Conservation (phyloP, 306 rosid species). For the Oemleria cerasiformis region DNA sequence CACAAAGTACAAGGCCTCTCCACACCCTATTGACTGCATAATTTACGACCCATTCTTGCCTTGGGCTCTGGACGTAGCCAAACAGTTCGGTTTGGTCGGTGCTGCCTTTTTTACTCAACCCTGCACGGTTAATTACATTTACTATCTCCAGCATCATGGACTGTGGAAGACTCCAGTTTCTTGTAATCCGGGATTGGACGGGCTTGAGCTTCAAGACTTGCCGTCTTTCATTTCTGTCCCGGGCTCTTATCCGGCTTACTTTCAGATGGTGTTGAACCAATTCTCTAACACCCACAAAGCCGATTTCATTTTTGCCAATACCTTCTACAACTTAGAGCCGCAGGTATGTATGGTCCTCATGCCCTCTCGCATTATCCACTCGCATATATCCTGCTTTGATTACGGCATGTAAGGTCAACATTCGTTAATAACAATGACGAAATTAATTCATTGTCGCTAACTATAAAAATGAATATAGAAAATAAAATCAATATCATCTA, state of each 20-base stretch:
- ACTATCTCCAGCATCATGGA: constrained; percentile 39
- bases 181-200: constrained; percentile 40
- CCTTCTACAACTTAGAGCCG: constrained; percentile 56
- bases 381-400: too few species aligned
- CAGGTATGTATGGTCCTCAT: constrained; percentile 29
- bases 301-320: constrained; percentile 52
- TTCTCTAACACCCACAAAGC: constrained; percentile 44
- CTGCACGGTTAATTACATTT: constrained; percentile 44
- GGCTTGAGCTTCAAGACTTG: constrained; percentile 43
- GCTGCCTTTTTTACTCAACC: constrained; percentile 60
- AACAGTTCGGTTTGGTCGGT: constrained; percentile 37
- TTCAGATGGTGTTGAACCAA: constrained; percentile 47
- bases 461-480: too few species aligned
- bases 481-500: too few species aligned
- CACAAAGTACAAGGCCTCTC: constrained; percentile 22
- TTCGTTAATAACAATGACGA: too few species aligned
- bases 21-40: constrained; percentile 37
- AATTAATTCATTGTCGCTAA: too few species aligned
- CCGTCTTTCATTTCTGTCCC: constrained; percentile 43
- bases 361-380: not conserved
- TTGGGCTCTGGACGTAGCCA: constrained; percentile 58
- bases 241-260: constrained; percentile 52
- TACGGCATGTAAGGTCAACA: too few species aligned
- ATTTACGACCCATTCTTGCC: constrained; percentile 46
- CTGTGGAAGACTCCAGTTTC: constrained; percentile 27